These are phyloP conservation scores for Macrophomina tecta DNA, from an alignment of 2,329 filamentous ascomycete genomes.

Conservation along the genomic window DNA sequence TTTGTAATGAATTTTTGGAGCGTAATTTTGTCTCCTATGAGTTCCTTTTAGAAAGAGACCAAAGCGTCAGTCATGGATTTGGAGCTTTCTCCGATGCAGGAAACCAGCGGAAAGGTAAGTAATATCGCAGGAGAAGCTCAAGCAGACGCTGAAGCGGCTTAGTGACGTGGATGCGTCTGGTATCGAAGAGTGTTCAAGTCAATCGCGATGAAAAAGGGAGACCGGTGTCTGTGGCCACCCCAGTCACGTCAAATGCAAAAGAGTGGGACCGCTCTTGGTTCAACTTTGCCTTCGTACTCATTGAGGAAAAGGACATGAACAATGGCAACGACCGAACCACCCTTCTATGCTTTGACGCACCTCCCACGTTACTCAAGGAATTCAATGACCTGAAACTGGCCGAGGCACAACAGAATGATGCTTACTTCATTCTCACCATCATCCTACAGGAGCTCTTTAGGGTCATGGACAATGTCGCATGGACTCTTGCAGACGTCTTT, in stretches of 20 bases:
- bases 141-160: not conserved
- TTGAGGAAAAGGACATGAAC: not conserved
- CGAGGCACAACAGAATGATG: not conserved
- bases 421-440: not conserved
- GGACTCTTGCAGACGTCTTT: conserved; percentile 40
- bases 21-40: not conserved
- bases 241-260: not conserved
- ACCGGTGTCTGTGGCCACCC: not conserved
- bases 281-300: conserved; percentile 9
- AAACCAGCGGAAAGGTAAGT: not conserved
- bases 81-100: not conserved
- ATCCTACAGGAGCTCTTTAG: conserved; percentile 41
- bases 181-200: not conserved
- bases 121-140: not conserved
- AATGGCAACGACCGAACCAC: conserved; percentile 24
- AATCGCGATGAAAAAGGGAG: not conserved
- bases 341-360: conserved; percentile 40
- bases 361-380: conserved; percentile 31
- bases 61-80: not conserved
- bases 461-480: conserved; percentile 39
- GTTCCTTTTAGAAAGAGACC: not conserved
- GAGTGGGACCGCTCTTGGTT: not conserved
- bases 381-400: conserved; percentile 28
- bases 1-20: not conserved
- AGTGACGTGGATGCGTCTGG: conserved; percentile 13